A percentile compares a stretch with the other conserved stretches of the same genome.
Evolutionary conservation across 768 basidiomycete species (phyloP).

Genomic region (Tulasnella sp.): DNA sequence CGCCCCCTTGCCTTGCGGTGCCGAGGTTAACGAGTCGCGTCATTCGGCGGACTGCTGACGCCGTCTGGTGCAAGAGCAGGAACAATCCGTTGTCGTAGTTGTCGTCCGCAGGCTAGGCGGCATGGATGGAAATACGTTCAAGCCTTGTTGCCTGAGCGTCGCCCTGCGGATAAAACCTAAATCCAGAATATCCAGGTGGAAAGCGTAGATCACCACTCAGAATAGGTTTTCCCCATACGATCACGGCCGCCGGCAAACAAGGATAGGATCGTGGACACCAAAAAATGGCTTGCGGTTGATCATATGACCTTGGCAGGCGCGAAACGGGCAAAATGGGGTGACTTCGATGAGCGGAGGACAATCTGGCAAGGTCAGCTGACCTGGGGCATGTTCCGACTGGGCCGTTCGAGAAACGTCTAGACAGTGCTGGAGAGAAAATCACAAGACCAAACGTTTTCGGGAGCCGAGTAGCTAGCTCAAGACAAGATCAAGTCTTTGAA

Average conservation of each 20-base stretch:
- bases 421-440: background rate
- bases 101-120: background rate
- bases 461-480: background rate
- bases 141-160: background rate
- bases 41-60: background rate
- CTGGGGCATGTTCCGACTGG: background rate
- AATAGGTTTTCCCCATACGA: background rate
- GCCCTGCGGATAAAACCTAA: background rate
- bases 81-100: no score
- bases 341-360: background rate
- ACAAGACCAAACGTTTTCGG: background rate
- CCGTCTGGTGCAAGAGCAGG: background rate
- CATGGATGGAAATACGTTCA: background rate
- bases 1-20: background rate
- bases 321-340: background rate
- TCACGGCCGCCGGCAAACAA: background rate
- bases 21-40: background rate
- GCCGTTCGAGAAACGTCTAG: background rate
- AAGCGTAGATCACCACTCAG: background rate
- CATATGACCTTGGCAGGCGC: background rate
- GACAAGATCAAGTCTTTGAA: background rate
- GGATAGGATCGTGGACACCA: background rate
- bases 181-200: background rate
- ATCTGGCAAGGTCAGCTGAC: background rate
- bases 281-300: background rate